A percentile compares a stretch with the other conserved stretches of the same genome.
These are phyloP conservation scores for Elsinoe arachidis DNA, from an alignment of 2,329 filamentous ascomycete species.

Conservation along the genomic window DNA sequence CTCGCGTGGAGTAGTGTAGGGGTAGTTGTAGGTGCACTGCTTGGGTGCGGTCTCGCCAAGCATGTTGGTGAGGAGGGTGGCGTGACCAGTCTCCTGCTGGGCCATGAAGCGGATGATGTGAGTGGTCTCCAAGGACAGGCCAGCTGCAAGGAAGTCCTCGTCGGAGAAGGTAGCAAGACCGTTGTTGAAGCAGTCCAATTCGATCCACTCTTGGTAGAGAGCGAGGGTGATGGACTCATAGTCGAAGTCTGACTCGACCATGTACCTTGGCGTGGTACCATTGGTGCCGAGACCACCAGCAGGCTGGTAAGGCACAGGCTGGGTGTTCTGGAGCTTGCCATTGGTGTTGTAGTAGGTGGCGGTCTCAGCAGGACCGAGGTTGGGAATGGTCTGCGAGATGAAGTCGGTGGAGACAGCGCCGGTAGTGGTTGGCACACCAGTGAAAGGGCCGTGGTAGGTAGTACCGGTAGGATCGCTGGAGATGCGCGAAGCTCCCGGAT, in stretches of 20 bases:
- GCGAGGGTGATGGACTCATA: slow-evolving; percentile 67
- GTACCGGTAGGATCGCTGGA: slow-evolving; percentile 45
- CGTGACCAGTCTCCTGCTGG: slow-evolving; percentile 68
- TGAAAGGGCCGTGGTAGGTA: slow-evolving; percentile 61
- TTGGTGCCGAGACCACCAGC: slow-evolving; percentile 66
- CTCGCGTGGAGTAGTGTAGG: slow-evolving; percentile 63
- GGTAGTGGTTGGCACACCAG: slow-evolving; percentile 57
- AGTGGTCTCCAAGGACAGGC: slow-evolving; percentile 59
- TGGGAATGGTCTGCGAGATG: slow-evolving; percentile 51
- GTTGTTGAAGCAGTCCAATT: slow-evolving; percentile 73
- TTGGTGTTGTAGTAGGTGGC: slow-evolving; percentile 64
- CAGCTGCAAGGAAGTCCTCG: slow-evolving; percentile 59
- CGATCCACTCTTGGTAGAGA: slow-evolving; percentile 76
- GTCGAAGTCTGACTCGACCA: slow-evolving; percentile 73
- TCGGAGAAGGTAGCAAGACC: slow-evolving; percentile 61
- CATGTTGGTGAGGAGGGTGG: slow-evolving; percentile 68
- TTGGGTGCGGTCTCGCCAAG: slow-evolving; percentile 60
- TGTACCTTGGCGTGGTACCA: slow-evolving; percentile 65
- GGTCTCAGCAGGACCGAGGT: slow-evolving; percentile 43
- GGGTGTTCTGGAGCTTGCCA: slow-evolving; percentile 55
- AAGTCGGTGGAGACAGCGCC: slow-evolving; percentile 56
- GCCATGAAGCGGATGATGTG: slow-evolving; percentile 68
- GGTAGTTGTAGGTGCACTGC: slow-evolving; percentile 76
- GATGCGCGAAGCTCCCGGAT: slow-evolving; percentile 36
- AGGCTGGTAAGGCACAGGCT: slow-evolving; percentile 65